These are phyloP conservation scores for Quercus bicolor DNA, from an alignment of 306 rosid species.

Conservation along the genomic window DNA sequence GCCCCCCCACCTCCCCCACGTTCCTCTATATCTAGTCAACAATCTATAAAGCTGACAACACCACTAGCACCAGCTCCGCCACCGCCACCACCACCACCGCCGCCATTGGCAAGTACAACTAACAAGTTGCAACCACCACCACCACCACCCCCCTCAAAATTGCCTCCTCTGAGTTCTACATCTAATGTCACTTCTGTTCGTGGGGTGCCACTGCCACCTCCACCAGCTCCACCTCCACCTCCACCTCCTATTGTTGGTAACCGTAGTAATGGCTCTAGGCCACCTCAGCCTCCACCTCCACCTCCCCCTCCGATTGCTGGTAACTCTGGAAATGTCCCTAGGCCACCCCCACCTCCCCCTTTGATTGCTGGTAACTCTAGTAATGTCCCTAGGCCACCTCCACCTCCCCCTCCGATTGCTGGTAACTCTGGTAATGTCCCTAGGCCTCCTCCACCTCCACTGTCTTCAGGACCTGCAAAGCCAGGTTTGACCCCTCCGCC, in stretches of 20 bases:
- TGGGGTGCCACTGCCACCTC: conserved; percentile 11
- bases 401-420: conserved; percentile 39
- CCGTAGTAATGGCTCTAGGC: neutral
- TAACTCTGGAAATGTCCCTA: neutral
- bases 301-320: conserved; percentile 29
- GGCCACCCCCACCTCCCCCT: conserved; percentile 24
- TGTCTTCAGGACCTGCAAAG: conserved; percentile 30
- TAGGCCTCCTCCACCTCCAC: conserved; percentile 49
- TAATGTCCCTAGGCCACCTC: neutral
- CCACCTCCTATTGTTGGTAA: conserved; percentile 35
- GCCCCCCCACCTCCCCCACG: conserved; percentile 13
- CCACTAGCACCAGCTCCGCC: conserved; percentile 23
- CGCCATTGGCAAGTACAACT: conserved; percentile 3
- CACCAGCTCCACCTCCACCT: conserved; percentile 28
- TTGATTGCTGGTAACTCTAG: neutral
- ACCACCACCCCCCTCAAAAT: neutral
- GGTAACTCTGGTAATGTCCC: neutral
- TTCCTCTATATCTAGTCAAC: conserved; percentile 17
- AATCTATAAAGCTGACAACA: neutral
- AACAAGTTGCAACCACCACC: conserved; percentile 5
- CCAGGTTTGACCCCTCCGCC: conserved; percentile 32
- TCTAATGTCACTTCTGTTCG: neutral
- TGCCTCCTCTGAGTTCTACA: neutral
- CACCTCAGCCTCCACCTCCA: conserved; percentile 24
- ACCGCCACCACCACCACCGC: conserved; percentile 15